Base-by-base conservation (phyloP, 768 basidiomycete species). In the Pluteus cervinus region DNA sequence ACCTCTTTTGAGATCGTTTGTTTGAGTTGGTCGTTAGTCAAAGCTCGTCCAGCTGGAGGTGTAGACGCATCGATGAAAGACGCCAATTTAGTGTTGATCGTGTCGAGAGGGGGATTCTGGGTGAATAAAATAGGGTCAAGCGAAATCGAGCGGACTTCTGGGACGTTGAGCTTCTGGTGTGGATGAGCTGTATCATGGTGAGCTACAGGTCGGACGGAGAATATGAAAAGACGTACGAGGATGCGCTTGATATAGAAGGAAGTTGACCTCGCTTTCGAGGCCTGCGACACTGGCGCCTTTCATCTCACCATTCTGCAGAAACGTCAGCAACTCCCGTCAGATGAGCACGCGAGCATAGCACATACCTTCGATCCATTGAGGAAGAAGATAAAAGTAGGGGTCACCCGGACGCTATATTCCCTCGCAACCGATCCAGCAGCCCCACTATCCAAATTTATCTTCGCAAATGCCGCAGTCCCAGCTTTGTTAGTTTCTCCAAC, bases 341-440 rank as follows among this genome's bases (percentile, higher is more conserved):
- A 16, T 24, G 17, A 21, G 12, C 40, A 7, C 1, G 12, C 29
- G 33, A 31, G 5, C 17, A 36, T n/a, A 21, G 11, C 22, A 41
- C 61, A 30, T 28, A 84, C 85, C 76, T 85, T 79, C 35, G 71
- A 66, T 1, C 81, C 87, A 42, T 86, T 70, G 43, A 81, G 57
- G 63, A 90, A 97, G 62, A 96, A 92, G 26, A 86, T 62, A 51
- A 97, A 94, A 1, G 89, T 92, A 4, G 92, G 93, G 2, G 88
- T 94, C 12, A 73, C 90, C 11, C 70, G 58, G 1, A 96, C 75
- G 10, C 73, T 66, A 63, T 74, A 85, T 54, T 79, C 66, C 1
- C 57, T 43, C 1, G 82, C 86, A 11, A 94, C 60, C 37, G 64
- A 62, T 3, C 58, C 50, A 1, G 84, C 83, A 57, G 75, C 57